A percentile compares a stretch with the other conserved stretches of the same genome.
Conservation (phyloP, 2,329 filamentous ascomycete species). For the Lasiodiplodia gonubiensis region DNA sequence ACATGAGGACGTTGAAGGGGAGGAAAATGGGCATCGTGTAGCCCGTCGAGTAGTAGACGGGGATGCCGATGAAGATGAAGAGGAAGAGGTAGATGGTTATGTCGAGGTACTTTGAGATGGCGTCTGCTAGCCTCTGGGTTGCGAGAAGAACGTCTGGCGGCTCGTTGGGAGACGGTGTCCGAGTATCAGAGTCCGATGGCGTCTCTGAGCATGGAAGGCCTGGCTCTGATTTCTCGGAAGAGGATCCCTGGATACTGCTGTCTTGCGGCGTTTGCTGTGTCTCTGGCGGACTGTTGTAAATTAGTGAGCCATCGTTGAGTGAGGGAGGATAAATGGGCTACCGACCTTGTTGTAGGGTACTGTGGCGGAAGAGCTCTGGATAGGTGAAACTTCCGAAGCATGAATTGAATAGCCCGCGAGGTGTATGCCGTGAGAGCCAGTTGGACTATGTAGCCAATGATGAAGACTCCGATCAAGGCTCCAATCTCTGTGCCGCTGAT, state of each 20-base stretch:
- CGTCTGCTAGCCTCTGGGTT: slow-evolving; percentile 56
- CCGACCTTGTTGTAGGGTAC: too few relatives aligned
- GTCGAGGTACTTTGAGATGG: slow-evolving; percentile 56
- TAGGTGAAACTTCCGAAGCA: not conserved
- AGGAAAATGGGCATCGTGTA: slow-evolving; percentile 58
- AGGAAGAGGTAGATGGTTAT: slow-evolving; percentile 51
- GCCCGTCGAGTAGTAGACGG: slow-evolving; percentile 59
- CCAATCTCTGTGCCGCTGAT: slow-evolving; percentile 62
- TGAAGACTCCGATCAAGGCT: slow-evolving; percentile 65
- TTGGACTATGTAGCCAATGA: slow-evolving; percentile 56
- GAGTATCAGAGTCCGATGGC: not conserved
- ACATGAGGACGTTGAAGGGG: slow-evolving; percentile 59
- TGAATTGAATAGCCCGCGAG: not conserved
- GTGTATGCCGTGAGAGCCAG: not conserved
- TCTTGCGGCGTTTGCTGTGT: not conserved
- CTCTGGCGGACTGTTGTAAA: too few relatives aligned
- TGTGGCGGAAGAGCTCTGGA: too few relatives aligned
- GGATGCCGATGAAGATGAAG: slow-evolving; percentile 60
- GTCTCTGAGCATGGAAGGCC: not conserved
- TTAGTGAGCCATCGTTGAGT: too few relatives aligned
- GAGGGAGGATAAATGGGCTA: too few relatives aligned
- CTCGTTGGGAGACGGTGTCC: slow-evolving; percentile 34
- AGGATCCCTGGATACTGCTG: not conserved
- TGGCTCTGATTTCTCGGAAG: not conserved
- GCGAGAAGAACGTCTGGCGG: slow-evolving; percentile 31